phyloP scores from a whole-genome alignment of 2,329 filamentous ascomycete species.

The Fusarium napiforme region DNA sequence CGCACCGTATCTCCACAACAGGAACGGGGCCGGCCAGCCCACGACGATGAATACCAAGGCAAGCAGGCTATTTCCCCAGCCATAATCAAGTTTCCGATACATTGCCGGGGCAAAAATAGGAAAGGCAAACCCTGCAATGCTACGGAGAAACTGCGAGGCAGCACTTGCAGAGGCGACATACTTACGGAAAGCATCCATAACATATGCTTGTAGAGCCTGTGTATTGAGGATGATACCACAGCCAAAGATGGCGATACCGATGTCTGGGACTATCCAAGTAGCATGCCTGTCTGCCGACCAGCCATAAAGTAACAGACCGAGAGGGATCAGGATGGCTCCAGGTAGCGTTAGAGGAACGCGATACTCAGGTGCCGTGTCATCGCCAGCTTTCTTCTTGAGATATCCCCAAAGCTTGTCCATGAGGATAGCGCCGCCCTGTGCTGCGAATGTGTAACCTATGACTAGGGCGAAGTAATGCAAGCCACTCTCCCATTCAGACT shows the following conservation, averaged over 20 bases:
- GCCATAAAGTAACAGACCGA: not conserved
- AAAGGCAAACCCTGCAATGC: not conserved
- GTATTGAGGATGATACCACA: not conserved
- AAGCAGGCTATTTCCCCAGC: not conserved
- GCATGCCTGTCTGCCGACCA: not conserved
- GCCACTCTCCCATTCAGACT: not conserved
- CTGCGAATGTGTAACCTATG: not conserved
- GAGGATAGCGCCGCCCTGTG: not conserved
- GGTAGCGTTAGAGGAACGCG: not conserved
- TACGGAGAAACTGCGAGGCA: not conserved
- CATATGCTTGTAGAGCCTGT: not conserved
- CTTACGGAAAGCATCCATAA: not conserved
- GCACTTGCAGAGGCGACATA: not conserved
- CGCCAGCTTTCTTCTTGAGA: not conserved
- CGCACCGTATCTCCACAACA: not conserved
- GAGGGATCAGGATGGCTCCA: not conserved
- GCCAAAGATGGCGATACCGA: not conserved
- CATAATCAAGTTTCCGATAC: not conserved
- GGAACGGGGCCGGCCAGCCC: not conserved
- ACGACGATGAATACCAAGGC: not conserved
- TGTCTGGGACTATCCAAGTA: not conserved
- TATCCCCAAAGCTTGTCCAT: not conserved
- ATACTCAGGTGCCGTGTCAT: not conserved
- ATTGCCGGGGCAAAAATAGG: not conserved
- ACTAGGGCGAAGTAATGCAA: not conserved